Conservation (phyloP, 2,329 filamentous ascomycete genomes). For the Corinectria fuckeliana region DNA sequence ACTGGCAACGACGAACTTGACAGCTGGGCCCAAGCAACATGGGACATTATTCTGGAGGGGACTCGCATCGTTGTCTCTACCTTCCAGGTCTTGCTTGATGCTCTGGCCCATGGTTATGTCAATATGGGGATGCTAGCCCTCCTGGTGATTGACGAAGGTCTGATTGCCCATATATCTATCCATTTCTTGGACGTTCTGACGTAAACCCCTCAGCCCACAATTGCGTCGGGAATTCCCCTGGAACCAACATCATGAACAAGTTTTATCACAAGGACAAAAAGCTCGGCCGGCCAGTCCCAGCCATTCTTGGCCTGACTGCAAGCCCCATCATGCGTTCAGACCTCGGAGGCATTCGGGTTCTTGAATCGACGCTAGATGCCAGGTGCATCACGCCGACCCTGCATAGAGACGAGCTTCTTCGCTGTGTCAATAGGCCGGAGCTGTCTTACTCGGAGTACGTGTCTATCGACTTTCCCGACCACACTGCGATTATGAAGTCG, state of each 20-base stretch:
- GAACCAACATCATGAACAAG: constrained; percentile 73
- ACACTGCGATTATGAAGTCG: constrained; percentile 49
- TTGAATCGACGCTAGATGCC: constrained; percentile 76
- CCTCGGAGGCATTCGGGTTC: constrained; percentile 58
- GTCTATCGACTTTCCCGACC: constrained; percentile 1
- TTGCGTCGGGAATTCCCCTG: constrained; percentile 68
- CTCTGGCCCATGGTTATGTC: constrained; percentile 77
- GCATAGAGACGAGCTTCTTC: constrained; percentile 73
- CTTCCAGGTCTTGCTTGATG: constrained; percentile 75
- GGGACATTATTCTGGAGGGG: constrained; percentile 70
- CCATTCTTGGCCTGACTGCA: constrained; percentile 80
- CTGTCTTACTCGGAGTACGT: constrained; percentile 50
- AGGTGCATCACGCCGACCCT: constrained; percentile 71
- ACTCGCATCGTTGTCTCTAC: constrained; percentile 80
- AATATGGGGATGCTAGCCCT: constrained; percentile 67
- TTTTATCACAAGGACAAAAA: constrained; percentile 66
- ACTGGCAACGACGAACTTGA: constrained; percentile 74
- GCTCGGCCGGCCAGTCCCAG: constrained; percentile 56
- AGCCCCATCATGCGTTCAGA: constrained; percentile 74
- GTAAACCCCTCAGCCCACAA: constrained; percentile 67
- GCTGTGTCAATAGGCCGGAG: constrained; percentile 70
- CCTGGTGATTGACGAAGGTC: constrained; percentile 85
- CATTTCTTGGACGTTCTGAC: constrained; percentile 27
- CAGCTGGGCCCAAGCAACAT: constrained; percentile 72
- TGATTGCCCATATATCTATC: constrained; percentile 9